Base-by-base conservation (phyloP, 306 rosid genomes). In the Quercus variabilis region DNA sequence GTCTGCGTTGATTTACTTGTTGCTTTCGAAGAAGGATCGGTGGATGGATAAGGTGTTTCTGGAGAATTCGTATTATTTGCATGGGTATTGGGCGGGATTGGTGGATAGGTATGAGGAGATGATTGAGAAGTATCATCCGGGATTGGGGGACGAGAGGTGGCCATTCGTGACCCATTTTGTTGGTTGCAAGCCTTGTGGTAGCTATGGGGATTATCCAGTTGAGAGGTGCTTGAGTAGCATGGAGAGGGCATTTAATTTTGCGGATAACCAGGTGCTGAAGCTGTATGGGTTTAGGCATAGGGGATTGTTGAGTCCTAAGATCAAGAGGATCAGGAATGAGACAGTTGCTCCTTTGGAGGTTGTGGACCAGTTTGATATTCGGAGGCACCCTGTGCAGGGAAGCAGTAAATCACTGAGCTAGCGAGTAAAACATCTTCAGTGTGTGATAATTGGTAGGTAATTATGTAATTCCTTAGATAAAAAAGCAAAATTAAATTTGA, bases 91-190 rank as follows among this genome's bases (percentile, higher is more conserved):
- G 91, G 89, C 87, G 17, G 89, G 91, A 19, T 81, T 88, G 75
- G 91, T 88, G n/a, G 91, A 88, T 76, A 76, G 89, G 79, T 88
- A 85, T 2, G 89, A 88, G 69, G 91, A 88, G 81, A 88, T 88
- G 91, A 74, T 85, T 0, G 89, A 88, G 83, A 88, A 88, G 81
- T 88, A 88, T 74, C 87, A 83, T 49, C 54, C 54, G 17, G 54
- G 54, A 49, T 12, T 49, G 54, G 54, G 54, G 54, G 54, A 49
- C 0, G 54, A 49, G 54, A 49, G 54, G 17, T 49, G 54, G 54
- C 54, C 54, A 49, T 49, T 49, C 5, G 54, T 49, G 54, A 49
- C 54, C 54, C 54, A 49, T 49, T 49, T 49, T 49, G 54, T 49
- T 13, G 54, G 54, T 49, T 49, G 54, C 54, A 49, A 49, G 54